Evolutionary conservation across 495 filamentous ascomycete genomes (phyloP), one percentile per base, ranked within the genome.

Genomic region (Penicillium longicatenatum): DNA sequence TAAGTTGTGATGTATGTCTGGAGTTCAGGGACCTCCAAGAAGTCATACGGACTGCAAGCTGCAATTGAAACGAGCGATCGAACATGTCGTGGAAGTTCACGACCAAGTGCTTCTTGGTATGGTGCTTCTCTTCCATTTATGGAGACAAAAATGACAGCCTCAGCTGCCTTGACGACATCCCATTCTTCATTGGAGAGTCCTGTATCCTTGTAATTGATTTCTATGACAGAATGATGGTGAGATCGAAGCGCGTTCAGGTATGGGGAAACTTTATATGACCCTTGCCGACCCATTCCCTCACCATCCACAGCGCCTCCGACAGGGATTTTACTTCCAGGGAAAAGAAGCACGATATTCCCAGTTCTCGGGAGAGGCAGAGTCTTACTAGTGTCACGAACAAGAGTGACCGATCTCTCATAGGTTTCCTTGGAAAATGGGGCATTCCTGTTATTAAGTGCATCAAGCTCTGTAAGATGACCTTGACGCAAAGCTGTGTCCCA

Each of bases 1-100:
- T 82, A 82, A 5, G 72, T 77, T 14, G 76, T 60, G 21, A 82
- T 64, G 53, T 82, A 82, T 43, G 77, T 80, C 29, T 71, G 64
- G 17, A 79, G 66, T 21, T 68, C 67, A 1, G 57, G 35, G 19
- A 70, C 70, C 29, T 77, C 70, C 10, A 82, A 65, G 42, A 80
- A 80, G 52, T 82, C 79, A 55, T 82, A 82, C 8, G 79, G 79
- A 54, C 70, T 76, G 50, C 76, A 77, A 1, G 71, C 74, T 48
- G 79, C 77, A 62, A 82, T 67, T 11, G 70, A 59, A 22, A 79
- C 70, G 20, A 79, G 50, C 21, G 64, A 68, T 0, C 63, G 60
- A 33, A 62, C 54, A 11, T 62, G 70, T 10, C 60, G 63, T 29
- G 75, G 64, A 19, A 80, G 62, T 12, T 68, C 64, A 8, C 70